phyloP scores from a whole-genome alignment of 768 basidiomycete species.

The Pleurotus tuber-regium region DNA sequence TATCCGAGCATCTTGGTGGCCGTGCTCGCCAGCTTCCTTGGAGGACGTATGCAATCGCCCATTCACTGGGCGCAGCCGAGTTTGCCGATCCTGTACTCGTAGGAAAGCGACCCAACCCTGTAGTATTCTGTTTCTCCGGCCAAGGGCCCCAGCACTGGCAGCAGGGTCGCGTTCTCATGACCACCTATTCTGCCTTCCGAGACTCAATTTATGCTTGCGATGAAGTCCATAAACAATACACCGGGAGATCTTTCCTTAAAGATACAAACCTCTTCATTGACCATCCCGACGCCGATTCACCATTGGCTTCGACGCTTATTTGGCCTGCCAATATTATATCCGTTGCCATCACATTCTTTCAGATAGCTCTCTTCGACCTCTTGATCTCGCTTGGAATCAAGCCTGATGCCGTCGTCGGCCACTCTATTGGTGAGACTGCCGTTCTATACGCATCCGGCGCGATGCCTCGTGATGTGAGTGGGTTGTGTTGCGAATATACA shows the following conservation, averaged over 20 bases:
- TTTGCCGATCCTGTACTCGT: no score
- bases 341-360: slow-evolving; percentile 41
- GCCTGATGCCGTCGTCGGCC: slow-evolving; percentile 41
- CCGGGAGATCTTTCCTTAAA: slow-evolving; percentile 34
- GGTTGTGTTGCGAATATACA: no score
- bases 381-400: slow-evolving; percentile 30
- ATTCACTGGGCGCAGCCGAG: no score
- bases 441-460: slow-evolving; percentile 44
- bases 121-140: no score
- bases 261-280: slow-evolving; percentile 33
- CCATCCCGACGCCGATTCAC: slow-evolving; percentile 10
- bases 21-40: no score
- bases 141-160: slow-evolving; percentile 38
- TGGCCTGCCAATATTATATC: slow-evolving; percentile 37
- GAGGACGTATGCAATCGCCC: no score
- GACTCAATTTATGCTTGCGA: slow-evolving; percentile 37
- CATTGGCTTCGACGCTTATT: no score
- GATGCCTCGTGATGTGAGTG: no score
- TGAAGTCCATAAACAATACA: slow-evolving; percentile 23
- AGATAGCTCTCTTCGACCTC: slow-evolving; percentile 44
- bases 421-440: slow-evolving; percentile 47
- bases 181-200: slow-evolving; percentile 32
- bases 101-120: no score
- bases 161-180: slow-evolving; percentile 37
- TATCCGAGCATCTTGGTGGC: no score